phyloP scores from a whole-genome alignment of 371 early-diverging fungal genomes.

The Saksenaea vasiformis region DNA sequence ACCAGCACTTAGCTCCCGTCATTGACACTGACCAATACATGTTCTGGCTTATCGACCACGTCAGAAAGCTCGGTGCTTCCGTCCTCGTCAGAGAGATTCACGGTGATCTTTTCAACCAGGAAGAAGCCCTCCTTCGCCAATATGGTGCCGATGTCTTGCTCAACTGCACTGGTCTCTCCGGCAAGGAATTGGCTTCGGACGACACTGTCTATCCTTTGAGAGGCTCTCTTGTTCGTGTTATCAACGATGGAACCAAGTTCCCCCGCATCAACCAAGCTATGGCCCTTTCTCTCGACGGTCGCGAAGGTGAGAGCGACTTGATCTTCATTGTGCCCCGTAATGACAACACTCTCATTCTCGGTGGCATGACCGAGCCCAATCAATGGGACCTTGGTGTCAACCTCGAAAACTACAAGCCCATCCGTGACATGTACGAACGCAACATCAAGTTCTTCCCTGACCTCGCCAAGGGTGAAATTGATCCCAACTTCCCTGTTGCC shows the following conservation, averaged over 20 bases:
- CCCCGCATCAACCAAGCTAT: slow-evolving; percentile 6
- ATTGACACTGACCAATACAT: background rate
- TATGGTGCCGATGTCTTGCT: slow-evolving; percentile 6
- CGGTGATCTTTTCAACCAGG: background rate
- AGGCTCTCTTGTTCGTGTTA: slow-evolving; percentile 1
- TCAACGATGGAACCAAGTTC: background rate
- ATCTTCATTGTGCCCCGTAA: slow-evolving; percentile 7
- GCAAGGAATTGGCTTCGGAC: background rate
- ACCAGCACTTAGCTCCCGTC: background rate
- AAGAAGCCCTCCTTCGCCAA: slow-evolving; percentile 1
- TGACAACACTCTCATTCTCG: slow-evolving; percentile 1
- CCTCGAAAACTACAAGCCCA: slow-evolving; percentile 5
- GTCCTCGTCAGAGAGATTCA: background rate
- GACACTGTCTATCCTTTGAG: background rate
- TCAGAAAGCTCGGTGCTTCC: background rate
- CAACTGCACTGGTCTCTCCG: background rate
- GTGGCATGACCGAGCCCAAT: slow-evolving; percentile 5
- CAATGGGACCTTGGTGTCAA: background rate
- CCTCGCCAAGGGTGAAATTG: slow-evolving; percentile 1
- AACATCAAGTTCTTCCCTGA: background rate
- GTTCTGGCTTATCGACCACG: slow-evolving; percentile 1
- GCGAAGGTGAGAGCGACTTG: background rate
- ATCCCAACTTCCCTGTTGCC: background rate
- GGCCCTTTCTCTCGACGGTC: slow-evolving; percentile 1
- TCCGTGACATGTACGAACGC: slow-evolving; percentile 2